Base-by-base conservation (phyloP, 2,329 filamentous ascomycete genomes). In the Boeremia exigua region DNA sequence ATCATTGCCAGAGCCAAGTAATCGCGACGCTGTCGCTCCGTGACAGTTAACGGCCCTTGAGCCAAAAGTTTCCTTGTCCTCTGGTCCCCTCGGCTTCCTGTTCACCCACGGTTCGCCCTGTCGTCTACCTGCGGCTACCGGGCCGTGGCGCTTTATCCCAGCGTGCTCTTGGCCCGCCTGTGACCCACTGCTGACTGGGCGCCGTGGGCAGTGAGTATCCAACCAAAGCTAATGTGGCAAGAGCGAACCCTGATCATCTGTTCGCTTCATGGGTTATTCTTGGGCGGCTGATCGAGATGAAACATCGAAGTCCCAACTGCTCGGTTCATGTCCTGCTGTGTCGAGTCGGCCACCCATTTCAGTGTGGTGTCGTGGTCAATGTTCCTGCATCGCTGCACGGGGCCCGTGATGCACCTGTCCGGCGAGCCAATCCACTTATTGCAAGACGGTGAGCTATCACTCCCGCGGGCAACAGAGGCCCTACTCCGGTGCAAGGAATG, bases 321-420 rank as follows among this genome's bases (percentile, higher is more conserved):
- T 49, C 51, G 71, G 73, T 60, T 60, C 50, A 55, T 63, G 59
- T 61, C 66, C 67, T 74, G 72, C 68, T 61, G 72, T 75, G 71
- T 74, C 69, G 70, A 74, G 65, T 68, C 62, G 62, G 58, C 59
- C 66, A 60, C 66, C 65, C 60, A 59, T 65, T 70, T 54, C 66
- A 73, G 69, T 63, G 68, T 63, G 64, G 70, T 69, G 68, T 69
- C 67, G 69, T 73, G 71, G 70, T 65, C 73, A 71, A 74, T 75
- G 74, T 76, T 76, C 73, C 73, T 76, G 74, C 74, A 69, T 76
- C 66, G 70, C 69, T 72, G 71, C 73, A 74, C 70, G 66, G 54
- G 70, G 68, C 69, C 63, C 61, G 72, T 69, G 65, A 68, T 71
- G 70, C 61, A 63, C 67, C 57, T 62, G 54, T 29, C 60, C 59